Conservation (phyloP, 2,329 filamentous ascomycete genomes). For the Geosmithia flava region DNA sequence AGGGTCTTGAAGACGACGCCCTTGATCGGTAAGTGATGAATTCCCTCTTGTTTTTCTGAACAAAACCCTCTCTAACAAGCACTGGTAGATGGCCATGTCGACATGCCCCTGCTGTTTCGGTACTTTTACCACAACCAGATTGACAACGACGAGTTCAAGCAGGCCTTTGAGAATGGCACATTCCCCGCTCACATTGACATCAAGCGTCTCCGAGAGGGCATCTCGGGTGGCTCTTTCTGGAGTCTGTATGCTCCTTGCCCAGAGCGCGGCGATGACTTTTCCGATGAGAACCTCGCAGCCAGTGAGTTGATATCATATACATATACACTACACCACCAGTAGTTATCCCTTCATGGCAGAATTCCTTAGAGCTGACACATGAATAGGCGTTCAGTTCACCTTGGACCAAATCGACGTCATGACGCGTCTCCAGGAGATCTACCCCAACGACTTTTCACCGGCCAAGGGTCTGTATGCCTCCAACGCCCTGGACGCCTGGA, state of each 20-base stretch:
- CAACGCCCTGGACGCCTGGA: slow-evolving; percentile 50
- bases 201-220: slow-evolving; percentile 57
- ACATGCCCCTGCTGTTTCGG: slow-evolving; percentile 67
- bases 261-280: slow-evolving; percentile 57
- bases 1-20: slow-evolving; percentile 31
- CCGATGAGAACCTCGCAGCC: slow-evolving; percentile 39
- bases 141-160: slow-evolving; percentile 59
- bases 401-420: slow-evolving; percentile 66
- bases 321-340: too few relatives aligned
- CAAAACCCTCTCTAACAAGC: neutral
- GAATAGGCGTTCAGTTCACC: slow-evolving; percentile 49
- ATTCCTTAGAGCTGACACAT: neutral
- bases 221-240: slow-evolving; percentile 84
- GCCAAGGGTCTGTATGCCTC: slow-evolving; percentile 49
- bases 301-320: neutral
- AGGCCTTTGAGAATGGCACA: slow-evolving; percentile 59
- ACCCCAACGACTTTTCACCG: slow-evolving; percentile 59
- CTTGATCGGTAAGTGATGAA: slow-evolving; percentile 29
- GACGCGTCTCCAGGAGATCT: slow-evolving; percentile 47
- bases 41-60: neutral
- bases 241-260: slow-evolving; percentile 76
- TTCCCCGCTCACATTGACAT: slow-evolving; percentile 66
- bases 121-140: slow-evolving; percentile 62
- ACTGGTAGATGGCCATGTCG: slow-evolving; percentile 73
- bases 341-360: too few relatives aligned